phyloP scores from a whole-genome alignment of 2,329 filamentous ascomycete species.

The Hirsutella minnesotensis region DNA sequence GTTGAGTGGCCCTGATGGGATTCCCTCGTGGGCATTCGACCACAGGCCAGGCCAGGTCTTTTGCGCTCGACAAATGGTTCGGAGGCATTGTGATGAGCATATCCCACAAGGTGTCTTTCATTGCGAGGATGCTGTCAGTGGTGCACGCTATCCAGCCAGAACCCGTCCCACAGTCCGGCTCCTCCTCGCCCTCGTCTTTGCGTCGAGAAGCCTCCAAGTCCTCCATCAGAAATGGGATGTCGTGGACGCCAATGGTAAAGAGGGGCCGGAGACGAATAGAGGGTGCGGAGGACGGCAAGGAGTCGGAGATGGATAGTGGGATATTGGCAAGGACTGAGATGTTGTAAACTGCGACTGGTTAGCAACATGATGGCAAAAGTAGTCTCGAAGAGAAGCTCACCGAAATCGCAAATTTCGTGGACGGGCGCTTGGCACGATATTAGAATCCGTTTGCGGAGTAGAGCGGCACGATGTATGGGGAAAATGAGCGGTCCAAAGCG shows the following conservation, averaged over 20 bases:
- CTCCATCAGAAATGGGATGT: constrained; percentile 67
- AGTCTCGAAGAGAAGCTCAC: constrained; percentile 33
- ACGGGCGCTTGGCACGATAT: constrained; percentile 81
- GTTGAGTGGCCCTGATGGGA: constrained; percentile 73
- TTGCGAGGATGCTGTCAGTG: constrained; percentile 81
- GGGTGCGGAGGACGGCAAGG: constrained; percentile 51
- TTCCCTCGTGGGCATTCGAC: constrained; percentile 55
- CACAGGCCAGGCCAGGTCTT: constrained; percentile 60
- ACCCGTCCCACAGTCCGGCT: constrained; percentile 33
- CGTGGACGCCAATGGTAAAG: constrained; percentile 89
- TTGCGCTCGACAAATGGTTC: constrained; percentile 42
- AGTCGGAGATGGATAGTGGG: constrained; percentile 58
- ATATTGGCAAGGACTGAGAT: constrained; percentile 89
- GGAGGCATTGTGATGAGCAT: constrained; percentile 74
- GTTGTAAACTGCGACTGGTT: constrained; percentile 63
- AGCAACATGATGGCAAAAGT: too few relatives aligned
- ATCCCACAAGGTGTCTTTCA: constrained; percentile 82
- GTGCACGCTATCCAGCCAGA: constrained; percentile 88
- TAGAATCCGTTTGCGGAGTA: constrained; percentile 78
- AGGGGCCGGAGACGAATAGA: constrained; percentile 63
- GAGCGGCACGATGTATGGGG: constrained; percentile 74
- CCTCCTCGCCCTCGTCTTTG: constrained; percentile 21
- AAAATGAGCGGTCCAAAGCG: constrained; percentile 87
- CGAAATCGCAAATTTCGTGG: constrained; percentile 76
- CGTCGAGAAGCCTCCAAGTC: constrained; percentile 37